A percentile compares a stretch with the other conserved stretches of the same genome.
Conservation (phyloP, 2,329 filamentous ascomycete genomes). For the Paraphoma sp. region DNA sequence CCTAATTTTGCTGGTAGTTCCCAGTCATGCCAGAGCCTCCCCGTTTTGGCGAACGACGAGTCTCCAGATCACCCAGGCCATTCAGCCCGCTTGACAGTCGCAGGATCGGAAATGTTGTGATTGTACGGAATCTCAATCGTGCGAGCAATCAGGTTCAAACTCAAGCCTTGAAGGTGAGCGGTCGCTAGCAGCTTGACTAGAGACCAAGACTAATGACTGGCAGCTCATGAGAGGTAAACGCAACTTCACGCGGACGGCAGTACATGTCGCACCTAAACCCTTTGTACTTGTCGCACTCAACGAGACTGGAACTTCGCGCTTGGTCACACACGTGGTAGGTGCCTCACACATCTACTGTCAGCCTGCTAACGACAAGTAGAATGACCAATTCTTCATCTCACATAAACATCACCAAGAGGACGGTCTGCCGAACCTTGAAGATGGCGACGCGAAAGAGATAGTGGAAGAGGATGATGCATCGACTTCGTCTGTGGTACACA, state of each 20-base stretch:
- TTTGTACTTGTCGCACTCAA: constrained; percentile 85
- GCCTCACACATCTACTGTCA: constrained; percentile 23
- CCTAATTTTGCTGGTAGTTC: constrained; percentile 20
- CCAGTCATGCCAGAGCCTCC: constrained; percentile 24
- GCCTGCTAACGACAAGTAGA: constrained; percentile 61
- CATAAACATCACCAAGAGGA: constrained; percentile 79
- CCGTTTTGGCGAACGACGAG: constrained; percentile 24
- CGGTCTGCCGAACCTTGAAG: constrained; percentile 78
- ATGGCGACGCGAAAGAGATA: constrained; percentile 44
- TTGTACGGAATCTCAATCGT: constrained; percentile 79
- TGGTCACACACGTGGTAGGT: constrained; percentile 53
- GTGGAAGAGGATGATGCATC: constrained; percentile 39
- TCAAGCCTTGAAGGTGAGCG: constrained; percentile 68
- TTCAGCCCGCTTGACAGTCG: constrained; percentile 54
- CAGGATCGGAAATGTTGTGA: constrained; percentile 79
- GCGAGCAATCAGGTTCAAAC: constrained; percentile 81
- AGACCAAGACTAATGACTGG: neutral
- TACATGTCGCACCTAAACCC: constrained; percentile 75
- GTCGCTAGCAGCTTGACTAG: neutral
- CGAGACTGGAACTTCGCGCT: constrained; percentile 40
- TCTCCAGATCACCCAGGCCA: constrained; percentile 41
- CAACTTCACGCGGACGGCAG: constrained; percentile 76
- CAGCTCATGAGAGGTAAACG: constrained; percentile 80
- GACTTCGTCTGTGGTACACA: constrained; percentile 47
- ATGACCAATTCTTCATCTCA: constrained; percentile 86